A percentile compares a stretch with the other conserved stretches of the same genome.
Conservation (phyloP, 371 early-diverging fungal species). For the Mucor saturninus region DNA sequence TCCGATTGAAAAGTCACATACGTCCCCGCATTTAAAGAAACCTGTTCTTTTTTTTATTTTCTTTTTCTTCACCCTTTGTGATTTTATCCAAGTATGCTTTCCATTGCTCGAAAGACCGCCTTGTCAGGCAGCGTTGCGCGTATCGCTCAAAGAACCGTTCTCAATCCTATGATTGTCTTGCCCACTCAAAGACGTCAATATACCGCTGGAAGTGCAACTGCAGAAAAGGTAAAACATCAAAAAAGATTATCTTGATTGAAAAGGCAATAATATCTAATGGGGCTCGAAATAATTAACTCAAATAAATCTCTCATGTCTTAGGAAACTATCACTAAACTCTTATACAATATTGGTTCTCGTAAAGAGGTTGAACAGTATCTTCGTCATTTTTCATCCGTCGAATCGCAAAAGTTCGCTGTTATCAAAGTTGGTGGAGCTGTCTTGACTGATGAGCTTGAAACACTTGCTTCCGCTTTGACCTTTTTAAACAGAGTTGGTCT, state of each 20-base stretch:
- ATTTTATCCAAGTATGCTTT: slow-evolving; percentile 31
- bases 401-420: slow-evolving; percentile 98
- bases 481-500: slow-evolving; percentile 96
- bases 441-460: slow-evolving; percentile 91
- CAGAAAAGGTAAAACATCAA: slow-evolving; percentile 44
- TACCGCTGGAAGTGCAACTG: slow-evolving; percentile 32
- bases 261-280: neutral
- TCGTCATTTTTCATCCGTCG: slow-evolving; percentile 93
- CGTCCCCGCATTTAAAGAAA: slow-evolving; percentile 1
- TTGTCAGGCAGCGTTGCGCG: slow-evolving; percentile 25
- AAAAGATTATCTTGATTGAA: slow-evolving; percentile 17
- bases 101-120: slow-evolving; percentile 41
- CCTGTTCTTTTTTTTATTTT: slow-evolving; percentile 1
- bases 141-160: slow-evolving; percentile 17
- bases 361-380: slow-evolving; percentile 98
- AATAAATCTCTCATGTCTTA: slow-evolving; percentile 34
- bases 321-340: slow-evolving; percentile 96
- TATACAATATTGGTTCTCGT: slow-evolving; percentile 97
- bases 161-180: slow-evolving; percentile 21
- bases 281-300: neutral
- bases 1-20: slow-evolving; percentile 1
- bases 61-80: slow-evolving; percentile 6
- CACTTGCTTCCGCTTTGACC: slow-evolving; percentile 92
- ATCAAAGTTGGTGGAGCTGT: slow-evolving; percentile 99
- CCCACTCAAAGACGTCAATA: slow-evolving; percentile 27